Conservation (phyloP, 2,329 filamentous ascomycete species). For the Cercospora sesami region DNA sequence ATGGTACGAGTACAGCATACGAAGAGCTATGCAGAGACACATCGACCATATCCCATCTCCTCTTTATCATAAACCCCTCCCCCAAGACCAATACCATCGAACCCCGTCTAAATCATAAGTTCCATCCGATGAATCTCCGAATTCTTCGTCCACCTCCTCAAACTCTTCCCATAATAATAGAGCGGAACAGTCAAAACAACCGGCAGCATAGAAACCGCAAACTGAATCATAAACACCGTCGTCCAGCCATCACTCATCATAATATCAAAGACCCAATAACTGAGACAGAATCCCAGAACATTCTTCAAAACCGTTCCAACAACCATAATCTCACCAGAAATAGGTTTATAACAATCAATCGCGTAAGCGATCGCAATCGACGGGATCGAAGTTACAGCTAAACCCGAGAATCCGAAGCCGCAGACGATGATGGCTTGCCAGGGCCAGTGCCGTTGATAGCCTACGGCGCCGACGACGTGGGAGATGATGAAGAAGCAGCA, state of each 20-base stretch:
- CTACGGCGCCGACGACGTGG: conserved; percentile 50
- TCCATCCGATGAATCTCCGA: conserved; percentile 15
- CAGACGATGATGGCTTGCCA: conserved; percentile 53
- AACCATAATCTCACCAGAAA: conserved; percentile 50
- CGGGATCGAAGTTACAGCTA: conserved; percentile 46
- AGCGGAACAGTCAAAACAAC: conserved; percentile 44
- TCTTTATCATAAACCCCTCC: too few relatives aligned
- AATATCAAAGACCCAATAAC: conserved; percentile 47
- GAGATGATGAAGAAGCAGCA: conserved; percentile 53
- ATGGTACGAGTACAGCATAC: too few relatives aligned
- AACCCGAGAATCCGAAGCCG: conserved; percentile 49
- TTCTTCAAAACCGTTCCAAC: conserved; percentile 49
- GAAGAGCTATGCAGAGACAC: too few relatives aligned
- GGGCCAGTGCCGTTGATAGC: conserved; percentile 51
- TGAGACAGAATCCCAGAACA: conserved; percentile 47
- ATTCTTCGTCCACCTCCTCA: conserved; percentile 12
- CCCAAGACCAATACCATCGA: too few relatives aligned
- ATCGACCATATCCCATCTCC: too few relatives aligned
- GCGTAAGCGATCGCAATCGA: conserved; percentile 49
- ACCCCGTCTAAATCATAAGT: conserved; percentile 9
- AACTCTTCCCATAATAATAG: conserved; percentile 46
- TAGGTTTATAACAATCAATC: conserved; percentile 51
- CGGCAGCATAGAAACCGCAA: conserved; percentile 44
- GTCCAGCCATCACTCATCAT: conserved; percentile 43
- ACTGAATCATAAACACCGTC: conserved; percentile 48